These are phyloP conservation scores for Syzygium aromaticum DNA, from an alignment of 345 rosid species.

Conservation along the genomic window DNA sequence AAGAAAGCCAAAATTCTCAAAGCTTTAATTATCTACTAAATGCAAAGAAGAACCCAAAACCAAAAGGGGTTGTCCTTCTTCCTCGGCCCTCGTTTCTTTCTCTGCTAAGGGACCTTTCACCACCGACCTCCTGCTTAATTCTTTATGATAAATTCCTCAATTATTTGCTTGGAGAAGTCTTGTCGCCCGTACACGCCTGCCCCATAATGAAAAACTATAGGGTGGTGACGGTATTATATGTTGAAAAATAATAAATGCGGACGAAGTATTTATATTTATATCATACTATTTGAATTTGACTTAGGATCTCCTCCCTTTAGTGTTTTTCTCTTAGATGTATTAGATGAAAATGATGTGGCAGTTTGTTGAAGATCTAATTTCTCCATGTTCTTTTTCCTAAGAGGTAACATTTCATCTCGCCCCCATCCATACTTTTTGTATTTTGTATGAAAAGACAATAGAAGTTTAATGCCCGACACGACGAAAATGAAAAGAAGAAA, in stretches of 20 bases:
- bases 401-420: background rate
- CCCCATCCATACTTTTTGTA: background rate
- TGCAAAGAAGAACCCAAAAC: background rate
- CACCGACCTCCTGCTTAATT: background rate
- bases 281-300: no score
- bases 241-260: background rate
- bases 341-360: background rate
- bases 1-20: background rate
- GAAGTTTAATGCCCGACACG: background rate
- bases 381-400: background rate
- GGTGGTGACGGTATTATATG: background rate
- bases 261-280: background rate
- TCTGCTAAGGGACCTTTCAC: background rate
- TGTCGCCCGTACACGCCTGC: background rate
- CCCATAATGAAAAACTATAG: background rate
- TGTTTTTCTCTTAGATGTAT: background rate
- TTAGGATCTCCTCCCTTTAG: background rate
- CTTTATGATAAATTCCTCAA: background rate
- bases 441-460: background rate
- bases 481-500: background rate
- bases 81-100: background rate
- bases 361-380: background rate
- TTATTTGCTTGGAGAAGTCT: background rate
- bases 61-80: background rate
- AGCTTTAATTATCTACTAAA: background rate